Evolutionary conservation across 2,329 filamentous ascomycete species (phyloP).

Genomic region (Tolypocladium amazonense): DNA sequence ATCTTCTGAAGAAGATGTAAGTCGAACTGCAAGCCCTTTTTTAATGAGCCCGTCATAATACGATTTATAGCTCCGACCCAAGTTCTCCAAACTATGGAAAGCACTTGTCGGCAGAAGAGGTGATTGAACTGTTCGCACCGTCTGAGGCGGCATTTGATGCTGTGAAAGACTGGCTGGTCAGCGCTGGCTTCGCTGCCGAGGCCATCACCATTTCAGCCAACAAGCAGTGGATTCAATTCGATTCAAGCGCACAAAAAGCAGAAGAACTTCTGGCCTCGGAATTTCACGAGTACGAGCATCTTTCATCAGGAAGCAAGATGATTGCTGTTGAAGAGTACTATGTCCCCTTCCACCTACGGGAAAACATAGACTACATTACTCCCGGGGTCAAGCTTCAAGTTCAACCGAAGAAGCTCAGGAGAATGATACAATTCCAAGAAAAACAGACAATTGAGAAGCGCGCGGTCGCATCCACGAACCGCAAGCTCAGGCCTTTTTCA

Average conservation of each 20-base stretch:
- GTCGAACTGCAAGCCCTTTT: background rate
- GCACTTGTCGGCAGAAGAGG: background rate
- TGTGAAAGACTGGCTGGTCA: constrained; percentile 40
- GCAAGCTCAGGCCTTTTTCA: too few relatives aligned
- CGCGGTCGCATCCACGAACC: too few relatives aligned
- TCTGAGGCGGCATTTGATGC: constrained; percentile 31
- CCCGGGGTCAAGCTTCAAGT: constrained; percentile 20
- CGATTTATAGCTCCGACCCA: background rate
- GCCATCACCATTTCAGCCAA: constrained; percentile 37
- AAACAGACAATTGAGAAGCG: too few relatives aligned
- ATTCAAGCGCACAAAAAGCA: constrained; percentile 13
- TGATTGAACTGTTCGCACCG: constrained; percentile 11
- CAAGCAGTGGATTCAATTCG: constrained; percentile 28
- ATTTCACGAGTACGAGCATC: constrained; percentile 39
- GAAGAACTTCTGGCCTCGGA: constrained; percentile 41
- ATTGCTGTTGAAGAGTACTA: constrained; percentile 18
- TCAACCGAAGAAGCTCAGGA: background rate
- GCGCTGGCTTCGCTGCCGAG: constrained; percentile 34
- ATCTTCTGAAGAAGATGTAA: background rate
- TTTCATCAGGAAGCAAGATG: constrained; percentile 12
- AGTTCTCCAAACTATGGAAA: background rate
- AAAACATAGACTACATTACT: constrained; percentile 28
- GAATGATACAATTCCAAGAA: background rate
- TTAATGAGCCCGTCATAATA: too few relatives aligned
- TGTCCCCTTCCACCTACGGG: constrained; percentile 11